Percentiles rank a stretch among this genome's conserved stretches.
phyloP scores from a whole-genome alignment of 2,329 filamentous ascomycete species.

The Pseudovirgaria hyperparasitica region DNA sequence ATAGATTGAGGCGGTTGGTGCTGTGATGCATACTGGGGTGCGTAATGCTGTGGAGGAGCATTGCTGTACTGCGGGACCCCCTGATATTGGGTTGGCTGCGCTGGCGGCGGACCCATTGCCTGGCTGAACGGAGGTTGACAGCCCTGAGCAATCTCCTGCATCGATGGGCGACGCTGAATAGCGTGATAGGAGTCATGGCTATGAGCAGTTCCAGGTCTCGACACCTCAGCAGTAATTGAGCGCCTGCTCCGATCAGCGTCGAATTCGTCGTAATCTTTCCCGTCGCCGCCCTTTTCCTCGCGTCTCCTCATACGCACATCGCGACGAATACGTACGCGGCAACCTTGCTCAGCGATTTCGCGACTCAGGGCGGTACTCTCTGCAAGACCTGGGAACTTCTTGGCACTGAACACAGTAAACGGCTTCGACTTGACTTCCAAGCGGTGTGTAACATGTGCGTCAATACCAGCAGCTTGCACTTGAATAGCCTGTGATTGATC shows the following conservation, averaged over 20 bases:
- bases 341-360: slow-evolving; percentile 90
- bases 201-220: slow-evolving; percentile 49
- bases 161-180: slow-evolving; percentile 29
- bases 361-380: slow-evolving; percentile 83
- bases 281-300: slow-evolving; percentile 51
- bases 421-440: slow-evolving; percentile 80
- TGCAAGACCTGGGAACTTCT: slow-evolving; percentile 92
- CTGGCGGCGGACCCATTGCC: slow-evolving; percentile 26
- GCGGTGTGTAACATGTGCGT: slow-evolving; percentile 61
- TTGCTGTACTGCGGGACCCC: slow-evolving; percentile 26
- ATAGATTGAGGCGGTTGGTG: slow-evolving; percentile 18
- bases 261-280: slow-evolving; percentile 58
- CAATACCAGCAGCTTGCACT: slow-evolving; percentile 17
- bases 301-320: slow-evolving; percentile 87
- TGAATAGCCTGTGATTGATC: slow-evolving; percentile 31
- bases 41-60: slow-evolving; percentile 18
- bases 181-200: slow-evolving; percentile 26
- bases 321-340: slow-evolving; percentile 85
- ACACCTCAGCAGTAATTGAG: slow-evolving; percentile 38
- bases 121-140: slow-evolving; percentile 23
- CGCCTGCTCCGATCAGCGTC: no score
- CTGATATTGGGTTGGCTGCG: slow-evolving; percentile 25
- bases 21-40: slow-evolving; percentile 16
- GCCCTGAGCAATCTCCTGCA: slow-evolving; percentile 30
- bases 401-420: slow-evolving; percentile 88